Evolutionary conservation across 2,329 filamentous ascomycete species (phyloP).

Genomic region (Cryphonectria nitschkei): DNA sequence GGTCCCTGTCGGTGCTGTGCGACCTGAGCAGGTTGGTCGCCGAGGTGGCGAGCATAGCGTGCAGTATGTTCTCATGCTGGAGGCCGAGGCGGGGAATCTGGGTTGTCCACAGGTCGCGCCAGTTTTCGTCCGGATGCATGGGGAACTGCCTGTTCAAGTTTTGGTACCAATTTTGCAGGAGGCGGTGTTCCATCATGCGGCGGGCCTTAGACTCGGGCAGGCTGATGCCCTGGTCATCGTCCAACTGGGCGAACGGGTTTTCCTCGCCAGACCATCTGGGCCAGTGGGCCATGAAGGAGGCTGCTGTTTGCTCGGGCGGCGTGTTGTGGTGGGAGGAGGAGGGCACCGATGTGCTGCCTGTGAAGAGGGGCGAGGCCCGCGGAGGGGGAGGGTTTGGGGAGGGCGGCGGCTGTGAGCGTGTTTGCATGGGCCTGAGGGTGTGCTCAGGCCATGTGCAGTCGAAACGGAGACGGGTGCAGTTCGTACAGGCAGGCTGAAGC

Average conservation of each 20-base stretch:
- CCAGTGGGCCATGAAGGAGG: conserved; percentile 20
- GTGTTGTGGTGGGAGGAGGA: conserved; percentile 8
- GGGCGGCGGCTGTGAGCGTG: conserved; percentile 6
- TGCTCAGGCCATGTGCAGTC: conserved; percentile 32
- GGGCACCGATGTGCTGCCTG: conserved; percentile 8
- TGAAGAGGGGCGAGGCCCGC: conserved; percentile 5
- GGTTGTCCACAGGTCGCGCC: conserved; percentile 32
- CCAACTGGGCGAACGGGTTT: conserved; percentile 19
- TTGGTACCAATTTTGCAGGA: conserved; percentile 35
- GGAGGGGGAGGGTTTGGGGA: conserved; percentile 16
- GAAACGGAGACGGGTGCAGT: conserved; percentile 34
- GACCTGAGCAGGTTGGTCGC: conserved; percentile 33
- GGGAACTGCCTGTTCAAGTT: conserved; percentile 30
- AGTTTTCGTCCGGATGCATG: conserved; percentile 29
- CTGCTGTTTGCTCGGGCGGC: conserved; percentile 9
- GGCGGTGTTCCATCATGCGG: conserved; percentile 36
- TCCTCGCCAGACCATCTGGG: conserved; percentile 15
- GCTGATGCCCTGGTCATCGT: conserved; percentile 21
- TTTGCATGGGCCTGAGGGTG: background rate
- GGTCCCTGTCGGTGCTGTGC: conserved; percentile 29
- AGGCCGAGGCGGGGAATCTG: conserved; percentile 32
- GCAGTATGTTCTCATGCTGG: conserved; percentile 34
- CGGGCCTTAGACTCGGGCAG: conserved; percentile 34
- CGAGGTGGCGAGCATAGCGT: conserved; percentile 33
- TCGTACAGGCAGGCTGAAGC: conserved; percentile 32